phyloP scores from a whole-genome alignment of 202 grass and related monocot species.

The Elaeis oleifera region DNA sequence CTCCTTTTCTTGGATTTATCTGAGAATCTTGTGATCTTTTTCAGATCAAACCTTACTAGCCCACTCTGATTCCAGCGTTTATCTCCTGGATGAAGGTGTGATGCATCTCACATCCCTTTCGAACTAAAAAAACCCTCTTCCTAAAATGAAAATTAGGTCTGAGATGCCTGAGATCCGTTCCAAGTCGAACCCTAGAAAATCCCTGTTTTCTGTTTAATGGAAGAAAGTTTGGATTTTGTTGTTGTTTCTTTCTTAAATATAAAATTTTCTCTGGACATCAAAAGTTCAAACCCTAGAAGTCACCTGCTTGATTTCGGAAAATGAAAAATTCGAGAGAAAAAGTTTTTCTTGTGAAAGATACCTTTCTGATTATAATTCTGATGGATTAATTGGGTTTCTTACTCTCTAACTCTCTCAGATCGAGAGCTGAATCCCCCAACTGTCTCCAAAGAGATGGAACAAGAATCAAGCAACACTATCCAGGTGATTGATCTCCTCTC shows the following conservation, averaged over 20 bases:
- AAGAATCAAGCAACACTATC: conserved; percentile 1
- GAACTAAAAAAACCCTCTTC: too few species aligned
- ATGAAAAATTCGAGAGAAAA: conserved; percentile 8
- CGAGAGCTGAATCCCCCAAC: too few species aligned
- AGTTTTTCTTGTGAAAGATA: neutral
- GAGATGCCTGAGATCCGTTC: neutral
- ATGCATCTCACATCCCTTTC: too few species aligned
- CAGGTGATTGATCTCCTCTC: conserved; percentile 1
- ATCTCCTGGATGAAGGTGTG: too few species aligned
- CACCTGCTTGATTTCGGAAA: neutral
- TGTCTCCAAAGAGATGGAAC: neutral
- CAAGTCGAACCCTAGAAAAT: neutral
- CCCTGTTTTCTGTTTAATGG: neutral
- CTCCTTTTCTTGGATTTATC: too few species aligned
- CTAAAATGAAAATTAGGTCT: too few species aligned
- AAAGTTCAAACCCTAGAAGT: conserved; percentile 8
- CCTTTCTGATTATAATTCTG: too few species aligned
- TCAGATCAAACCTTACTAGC: too few species aligned
- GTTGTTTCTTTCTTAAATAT: neutral
- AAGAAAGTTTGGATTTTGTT: conserved; percentile 9
- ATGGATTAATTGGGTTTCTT: neutral
- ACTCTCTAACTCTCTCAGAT: neutral
- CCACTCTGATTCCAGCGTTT: too few species aligned
- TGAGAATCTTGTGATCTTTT: too few species aligned
- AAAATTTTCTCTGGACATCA: neutral